A percentile compares a stretch with the other conserved stretches of the same genome.
These are phyloP conservation scores for Elsinoe perseae DNA, from an alignment of 2,329 filamentous ascomycete species.

Conservation along the genomic window DNA sequence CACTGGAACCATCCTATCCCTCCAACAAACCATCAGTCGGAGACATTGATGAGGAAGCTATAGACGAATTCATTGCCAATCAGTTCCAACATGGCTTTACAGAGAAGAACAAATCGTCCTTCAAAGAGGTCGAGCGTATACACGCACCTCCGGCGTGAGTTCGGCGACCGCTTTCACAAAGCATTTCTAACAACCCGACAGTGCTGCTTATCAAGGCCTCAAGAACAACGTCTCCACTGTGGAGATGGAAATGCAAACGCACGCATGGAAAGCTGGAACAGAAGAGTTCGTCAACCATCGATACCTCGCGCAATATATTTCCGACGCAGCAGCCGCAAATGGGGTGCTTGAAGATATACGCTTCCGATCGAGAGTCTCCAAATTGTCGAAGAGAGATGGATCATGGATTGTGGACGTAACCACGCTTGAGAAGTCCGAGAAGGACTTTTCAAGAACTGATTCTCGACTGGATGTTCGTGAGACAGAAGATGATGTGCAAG, in stretches of 20 bases:
- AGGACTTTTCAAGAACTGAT: not conserved
- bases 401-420: slow-evolving; percentile 49
- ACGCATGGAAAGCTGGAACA: slow-evolving; percentile 52
- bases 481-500: not conserved
- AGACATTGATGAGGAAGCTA: slow-evolving; percentile 25
- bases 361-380: slow-evolving; percentile 55
- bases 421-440: slow-evolving; percentile 30
- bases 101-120: slow-evolving; percentile 2
- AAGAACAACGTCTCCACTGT: slow-evolving; percentile 48
- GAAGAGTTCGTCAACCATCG: slow-evolving; percentile 52
- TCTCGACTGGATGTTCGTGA: not conserved
- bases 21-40: slow-evolving; percentile 31
- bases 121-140: slow-evolving; percentile 19
- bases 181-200: slow-evolving; percentile 20
- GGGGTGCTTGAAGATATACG: slow-evolving; percentile 45
- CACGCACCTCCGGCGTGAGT: slow-evolving; percentile 46
- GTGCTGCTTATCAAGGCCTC: slow-evolving; percentile 46
- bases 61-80: slow-evolving; percentile 16
- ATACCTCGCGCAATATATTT: slow-evolving; percentile 53
- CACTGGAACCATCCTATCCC: slow-evolving; percentile 44
- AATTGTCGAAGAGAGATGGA: slow-evolving; percentile 38
- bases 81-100: slow-evolving; percentile 5
- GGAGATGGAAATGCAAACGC: slow-evolving; percentile 43
- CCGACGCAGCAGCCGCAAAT: slow-evolving; percentile 46
- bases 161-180: not conserved